A percentile compares a stretch with the other conserved stretches of the same genome.
These are phyloP conservation scores for Ophiostoma sp. DNA, from an alignment of 2,329 filamentous ascomycete genomes.

Conservation along the genomic window DNA sequence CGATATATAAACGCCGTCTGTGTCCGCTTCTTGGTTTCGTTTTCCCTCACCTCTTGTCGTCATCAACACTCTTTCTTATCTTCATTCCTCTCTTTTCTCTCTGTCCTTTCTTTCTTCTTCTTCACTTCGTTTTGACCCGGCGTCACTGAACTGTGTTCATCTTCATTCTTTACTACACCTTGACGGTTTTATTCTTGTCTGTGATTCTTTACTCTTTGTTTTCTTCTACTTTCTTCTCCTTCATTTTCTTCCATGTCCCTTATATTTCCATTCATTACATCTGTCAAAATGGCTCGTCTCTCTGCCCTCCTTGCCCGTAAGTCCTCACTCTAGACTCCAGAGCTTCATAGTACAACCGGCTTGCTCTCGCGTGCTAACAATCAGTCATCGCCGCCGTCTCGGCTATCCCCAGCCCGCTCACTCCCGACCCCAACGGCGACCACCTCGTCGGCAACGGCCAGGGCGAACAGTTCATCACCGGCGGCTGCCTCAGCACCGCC, in stretches of 20 bases:
- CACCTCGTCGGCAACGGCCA: constrained; percentile 30
- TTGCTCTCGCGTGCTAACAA: background rate
- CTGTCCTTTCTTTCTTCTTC: background rate
- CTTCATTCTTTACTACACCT: constrained; percentile 9
- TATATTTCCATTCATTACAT: background rate
- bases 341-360: too few species aligned
- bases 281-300: background rate
- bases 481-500: constrained; percentile 30
- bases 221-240: background rate
- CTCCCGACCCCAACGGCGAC: constrained; percentile 26
- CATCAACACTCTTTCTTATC: background rate
- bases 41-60: background rate
- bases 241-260: background rate
- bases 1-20: background rate
- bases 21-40: background rate
- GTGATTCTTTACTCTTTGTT: background rate
- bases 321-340: background rate
- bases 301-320: background rate
- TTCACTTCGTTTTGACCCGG: constrained; percentile 6
- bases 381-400: constrained; percentile 1
- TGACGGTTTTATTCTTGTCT: background rate
- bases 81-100: background rate
- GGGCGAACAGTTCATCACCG: constrained; percentile 32
- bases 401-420: constrained; percentile 27
- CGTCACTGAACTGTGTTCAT: constrained; percentile 7